Conservation (phyloP, 805 yeast genomes). For the Blastobotrys chiropterorum region DNA sequence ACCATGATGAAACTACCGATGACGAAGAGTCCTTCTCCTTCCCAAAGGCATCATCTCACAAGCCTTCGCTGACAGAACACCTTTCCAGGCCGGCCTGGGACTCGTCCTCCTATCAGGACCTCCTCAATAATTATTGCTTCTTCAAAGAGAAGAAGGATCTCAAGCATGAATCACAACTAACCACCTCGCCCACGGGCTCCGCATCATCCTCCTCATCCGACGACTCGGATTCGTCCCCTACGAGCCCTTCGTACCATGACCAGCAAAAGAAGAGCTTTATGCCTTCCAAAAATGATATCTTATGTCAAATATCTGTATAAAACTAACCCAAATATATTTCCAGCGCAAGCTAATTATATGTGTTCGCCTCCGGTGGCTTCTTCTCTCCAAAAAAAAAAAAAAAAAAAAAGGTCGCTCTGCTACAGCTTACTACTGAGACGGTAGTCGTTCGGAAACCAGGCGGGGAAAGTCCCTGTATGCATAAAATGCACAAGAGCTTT, state of each 20-base stretch:
- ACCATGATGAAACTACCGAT: background rate
- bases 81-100: slow-evolving; percentile 26
- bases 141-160: slow-evolving; percentile 17
- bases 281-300: background rate
- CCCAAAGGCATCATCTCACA: background rate
- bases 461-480: slow-evolving; percentile 11
- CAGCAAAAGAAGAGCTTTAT: background rate
- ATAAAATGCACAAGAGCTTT: slow-evolving; percentile 31
- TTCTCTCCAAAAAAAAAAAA: background rate
- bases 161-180: background rate
- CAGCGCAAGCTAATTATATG: no score
- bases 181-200: background rate
- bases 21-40: slow-evolving; percentile 3
- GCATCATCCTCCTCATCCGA: background rate
- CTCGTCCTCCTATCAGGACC: slow-evolving; percentile 33
- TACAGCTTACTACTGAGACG: background rate
- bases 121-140: slow-evolving; percentile 36
- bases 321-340: background rate
- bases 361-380: background rate
- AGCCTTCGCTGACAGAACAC: background rate
- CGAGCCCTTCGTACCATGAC: background rate
- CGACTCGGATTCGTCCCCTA: background rate
- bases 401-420: background rate
- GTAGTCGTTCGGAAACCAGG: slow-evolving; percentile 15
- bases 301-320: background rate